phyloP scores from a whole-genome alignment of 495 filamentous ascomycete genomes.

The Hypoxylon lienhwacheense region DNA sequence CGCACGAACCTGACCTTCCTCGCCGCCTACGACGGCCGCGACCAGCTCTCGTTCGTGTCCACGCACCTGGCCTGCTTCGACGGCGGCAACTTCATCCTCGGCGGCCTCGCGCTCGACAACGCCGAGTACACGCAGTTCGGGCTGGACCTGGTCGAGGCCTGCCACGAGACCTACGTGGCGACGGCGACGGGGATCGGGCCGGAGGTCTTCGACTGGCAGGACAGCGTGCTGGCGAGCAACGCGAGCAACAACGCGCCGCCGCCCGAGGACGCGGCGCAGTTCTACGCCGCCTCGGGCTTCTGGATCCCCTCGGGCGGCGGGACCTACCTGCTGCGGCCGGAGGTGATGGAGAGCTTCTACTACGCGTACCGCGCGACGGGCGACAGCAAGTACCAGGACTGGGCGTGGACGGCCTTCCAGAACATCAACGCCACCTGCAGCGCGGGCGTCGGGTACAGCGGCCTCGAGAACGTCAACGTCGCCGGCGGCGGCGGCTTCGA shows the following conservation, averaged over 20 bases:
- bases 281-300: constrained; percentile 71
- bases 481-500: constrained; percentile 60
- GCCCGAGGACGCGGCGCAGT: constrained; percentile 52
- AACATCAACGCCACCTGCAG: constrained; percentile 67
- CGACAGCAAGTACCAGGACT: constrained; percentile 71
- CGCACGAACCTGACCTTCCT: constrained; percentile 77
- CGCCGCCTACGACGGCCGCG: constrained; percentile 58
- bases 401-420: constrained; percentile 82
- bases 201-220: constrained; percentile 74
- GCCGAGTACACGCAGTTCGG: constrained; percentile 74
- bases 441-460: constrained; percentile 67
- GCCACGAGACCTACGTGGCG: constrained; percentile 70
- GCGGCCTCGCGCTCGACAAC: constrained; percentile 67
- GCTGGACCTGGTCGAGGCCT: constrained; percentile 70
- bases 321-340: constrained; percentile 73
- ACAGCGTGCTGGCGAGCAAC: constrained; percentile 41
- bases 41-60: constrained; percentile 50
- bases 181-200: constrained; percentile 78
- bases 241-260: constrained; percentile 44
- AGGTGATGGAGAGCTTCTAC: constrained; percentile 87
- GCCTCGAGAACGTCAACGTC: constrained; percentile 67
- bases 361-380: constrained; percentile 83
- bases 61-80: constrained; percentile 81
- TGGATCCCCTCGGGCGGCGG: constrained; percentile 60
- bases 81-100: constrained; percentile 84